These are phyloP conservation scores for Tephrocybe rancida DNA, from an alignment of 768 basidiomycete genomes.

Conservation along the genomic window DNA sequence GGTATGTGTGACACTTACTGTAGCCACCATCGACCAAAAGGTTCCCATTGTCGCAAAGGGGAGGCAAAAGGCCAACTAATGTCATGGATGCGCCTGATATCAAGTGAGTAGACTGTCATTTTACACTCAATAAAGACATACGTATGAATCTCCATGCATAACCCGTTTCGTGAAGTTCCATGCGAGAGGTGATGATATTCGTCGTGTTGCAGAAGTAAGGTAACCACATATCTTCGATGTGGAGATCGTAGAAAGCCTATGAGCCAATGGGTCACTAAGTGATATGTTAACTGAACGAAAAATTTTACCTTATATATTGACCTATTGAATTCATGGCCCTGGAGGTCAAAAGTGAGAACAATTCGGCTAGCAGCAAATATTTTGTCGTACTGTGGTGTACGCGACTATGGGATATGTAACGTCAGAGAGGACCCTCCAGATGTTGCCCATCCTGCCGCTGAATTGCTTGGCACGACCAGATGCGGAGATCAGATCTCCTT, in stretches of 20 bases:
- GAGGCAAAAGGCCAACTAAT: constrained; percentile 91
- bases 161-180: constrained; percentile 98
- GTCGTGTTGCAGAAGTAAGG: constrained; percentile 98
- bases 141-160: constrained; percentile 97
- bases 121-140: constrained; percentile 30
- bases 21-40: constrained; percentile 92
- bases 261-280: background rate
- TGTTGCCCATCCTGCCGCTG: constrained; percentile 87
- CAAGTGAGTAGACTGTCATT: background rate
- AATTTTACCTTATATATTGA: constrained; percentile 81
- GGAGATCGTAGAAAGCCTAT: constrained; percentile 89
- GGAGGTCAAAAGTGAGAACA: constrained; percentile 7
- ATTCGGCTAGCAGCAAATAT: constrained; percentile 4
- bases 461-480: constrained; percentile 90
- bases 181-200: constrained; percentile 92
- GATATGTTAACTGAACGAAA: background rate
- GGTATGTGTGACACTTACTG: constrained; percentile 46
- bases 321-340: constrained; percentile 96
- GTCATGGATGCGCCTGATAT: constrained; percentile 92
- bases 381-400: constrained; percentile 70
- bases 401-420: constrained; percentile 92
- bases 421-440: constrained; percentile 93
- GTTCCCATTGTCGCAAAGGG: constrained; percentile 91
- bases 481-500: constrained; percentile 87
- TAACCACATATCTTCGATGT: constrained; percentile 98